Base-by-base conservation (phyloP, 1,284 basidiomycete species). In the Ustilago vetiveriae region DNA sequence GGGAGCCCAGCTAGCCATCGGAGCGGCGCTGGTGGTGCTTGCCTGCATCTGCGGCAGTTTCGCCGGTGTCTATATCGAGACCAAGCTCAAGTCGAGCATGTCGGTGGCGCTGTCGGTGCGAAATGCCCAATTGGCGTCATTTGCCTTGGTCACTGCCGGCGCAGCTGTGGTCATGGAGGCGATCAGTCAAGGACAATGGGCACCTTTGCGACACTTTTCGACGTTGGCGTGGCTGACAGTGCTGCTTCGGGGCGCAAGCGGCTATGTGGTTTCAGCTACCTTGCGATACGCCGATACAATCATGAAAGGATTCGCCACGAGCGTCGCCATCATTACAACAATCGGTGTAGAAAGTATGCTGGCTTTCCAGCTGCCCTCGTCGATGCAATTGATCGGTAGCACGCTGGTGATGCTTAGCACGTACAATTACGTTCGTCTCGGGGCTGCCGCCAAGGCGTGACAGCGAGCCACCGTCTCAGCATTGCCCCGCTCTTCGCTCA, bases 281-380 rank as follows among this genome's bases (percentile, higher is more conserved):
- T 41, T 68, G 22, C 57, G 65, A 33, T 68, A 68, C 32, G 65
- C 65, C 13, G 65, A 68, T 23, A 57, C 65, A 2, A 68, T 68
- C 33, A 57, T 62, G 57, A 68, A 68, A 43, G 65, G 65, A 0
- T 68, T 68, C 32, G 65, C 65, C 0, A 68, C 65, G 6, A 62
- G 65, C 38, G 30, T 68, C 16, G 65, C 65, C 14, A 68, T 68
- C 38, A 56, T 56, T 38, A 56, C 58, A 6, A 68, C 65, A 8
- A 68, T 68, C 17, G 48, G 49, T 2, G 13, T 68, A 4, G 65
- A 68, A 21, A 62, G 57, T 38, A 21, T 62, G 11, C 27, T 68
- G 23, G 36, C 23, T 8, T 42, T 50, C 1, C 33, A 43, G 2
- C 16, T 39, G 27, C 65, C 65, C 0, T 41, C 65, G 13, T n/a